Evolutionary conservation across 768 basidiomycete species (phyloP), one percentile per base, ranked within the genome.

Genomic region (Royoungia palumana): DNA sequence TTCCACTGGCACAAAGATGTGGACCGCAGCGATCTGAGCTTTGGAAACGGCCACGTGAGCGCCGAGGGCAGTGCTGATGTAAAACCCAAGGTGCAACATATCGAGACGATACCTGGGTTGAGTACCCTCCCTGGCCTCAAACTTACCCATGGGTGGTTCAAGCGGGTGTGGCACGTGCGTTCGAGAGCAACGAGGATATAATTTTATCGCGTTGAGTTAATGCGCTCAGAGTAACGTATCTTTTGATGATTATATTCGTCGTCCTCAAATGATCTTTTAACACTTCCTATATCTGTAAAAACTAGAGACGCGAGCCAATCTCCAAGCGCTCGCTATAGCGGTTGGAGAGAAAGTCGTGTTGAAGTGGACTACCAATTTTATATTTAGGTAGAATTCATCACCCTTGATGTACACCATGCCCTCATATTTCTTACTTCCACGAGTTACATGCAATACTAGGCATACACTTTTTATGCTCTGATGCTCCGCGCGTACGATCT

Each of bases 1-100:
- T 85, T 77, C 55, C 63, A 76, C 49, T 85, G 83, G 83, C 72
- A 70, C 14, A 69, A 63, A 47, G 69, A 69, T 47, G 65, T 54
- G 44, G 71, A 73, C 30, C 69, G 64, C 25, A 65, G 67, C 11
- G 60, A 65, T 21, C 52, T 67, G 54, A 62, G 62, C 1, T 52
- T 54, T 4, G 55, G 54, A 21, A 28, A 54, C 6, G 21, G n/a
- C 5, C 36, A 16, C 5, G 16, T 21, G 4, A 34, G 24, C 5
- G 6, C 5, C 38, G 42, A 35, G n/a, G 19, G 2, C 20, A 17
- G 10, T 22, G 14, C 30, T 6, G 21, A 24, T 1, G 19, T 38
- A n/a, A 63, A 57, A 11, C 13, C 22, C 16, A 58, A 47, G 25
- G 57, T 53, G 36, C 57, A 55, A 32, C 59, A 61, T 37, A 52